Base-by-base conservation (phyloP, 169 alveolate species). In the Plasmodium ovale region DNA sequence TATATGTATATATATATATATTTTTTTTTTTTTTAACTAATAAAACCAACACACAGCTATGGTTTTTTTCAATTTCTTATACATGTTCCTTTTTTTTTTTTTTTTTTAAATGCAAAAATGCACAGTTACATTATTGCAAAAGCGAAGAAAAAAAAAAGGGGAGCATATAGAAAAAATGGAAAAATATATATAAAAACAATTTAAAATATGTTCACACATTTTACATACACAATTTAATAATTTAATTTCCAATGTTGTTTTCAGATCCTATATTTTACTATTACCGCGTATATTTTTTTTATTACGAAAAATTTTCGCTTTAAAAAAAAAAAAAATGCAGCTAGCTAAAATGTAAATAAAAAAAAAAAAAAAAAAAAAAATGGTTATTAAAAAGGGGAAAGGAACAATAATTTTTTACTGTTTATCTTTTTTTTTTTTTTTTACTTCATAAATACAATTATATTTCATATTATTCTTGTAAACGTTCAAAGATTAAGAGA, bases 291-390 rank as follows among this genome's bases (percentile, higher is more conserved):
- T 10, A 10, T 58, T 29, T 47, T 16, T 65, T 14, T 25, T 33
- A 47, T 44, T 65, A 54, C 73, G 73, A 65, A 23, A 47, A 31
- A 33, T 65, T 29, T 65, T 65, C 73, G 21, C 73, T 65, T 65
- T 31, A 65, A 64, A 23, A 64, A 42, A 19, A 31, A 6, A 65
- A 19, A 47, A 47, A 31, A 14, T 9, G 58, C 60, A 67, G 25
- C 74, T 67, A 67, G 74, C 74, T 54, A 65, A 65, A 65, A 65
- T 65, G n/a, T 33, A 19, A 67, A 67, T 35, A 23, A 23, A 67
- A 39, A 67, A 67, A n/a, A n/a, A n/a, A n/a, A n/a, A n/a, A n/a
- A n/a, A n/a, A n/a, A n/a, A n/a, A n/a, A n/a, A n/a, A n/a, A n/a
- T n/a, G n/a, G n/a, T n/a, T n/a, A n/a, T n/a, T n/a, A n/a, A n/a